Percentiles rank a stretch among this genome's conserved stretches.
phyloP scores from a whole-genome alignment of 75 land plant genomes.

The Pinus albicaulis region DNA sequence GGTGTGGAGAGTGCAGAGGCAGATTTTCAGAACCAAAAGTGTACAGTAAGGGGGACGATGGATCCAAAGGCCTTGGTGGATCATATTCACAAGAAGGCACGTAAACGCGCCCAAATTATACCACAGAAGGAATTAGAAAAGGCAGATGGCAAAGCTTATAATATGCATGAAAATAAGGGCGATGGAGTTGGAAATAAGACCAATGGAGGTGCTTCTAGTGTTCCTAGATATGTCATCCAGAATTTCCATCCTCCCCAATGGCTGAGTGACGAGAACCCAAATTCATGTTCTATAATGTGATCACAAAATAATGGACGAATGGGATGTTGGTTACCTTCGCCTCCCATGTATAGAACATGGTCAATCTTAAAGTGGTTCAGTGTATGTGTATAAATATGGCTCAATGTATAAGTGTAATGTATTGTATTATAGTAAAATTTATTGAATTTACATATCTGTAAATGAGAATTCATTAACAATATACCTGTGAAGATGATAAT shows the following conservation, averaged over 20 bases:
- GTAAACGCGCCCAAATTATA: slow-evolving; percentile 45
- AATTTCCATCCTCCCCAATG: slow-evolving; percentile 66
- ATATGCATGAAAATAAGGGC: not conserved
- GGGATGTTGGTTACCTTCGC: not conserved
- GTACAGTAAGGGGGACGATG: slow-evolving; percentile 57
- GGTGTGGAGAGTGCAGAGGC: slow-evolving; percentile 58
- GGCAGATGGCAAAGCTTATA: not conserved
- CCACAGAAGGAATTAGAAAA: slow-evolving; percentile 28
- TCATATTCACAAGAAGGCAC: slow-evolving; percentile 51
- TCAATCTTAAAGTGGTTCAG: not conserved
- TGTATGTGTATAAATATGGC: no score
- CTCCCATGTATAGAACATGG: not conserved
- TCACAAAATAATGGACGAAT: not conserved
- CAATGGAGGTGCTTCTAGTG: not conserved
- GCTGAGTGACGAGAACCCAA: slow-evolving; percentile 79
- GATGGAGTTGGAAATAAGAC: not conserved
- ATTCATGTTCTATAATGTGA: slow-evolving; percentile 66
- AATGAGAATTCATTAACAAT: no score
- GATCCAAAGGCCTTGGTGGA: slow-evolving; percentile 62
- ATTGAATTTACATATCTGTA: no score
- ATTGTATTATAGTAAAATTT: no score
- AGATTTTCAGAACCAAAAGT: slow-evolving; percentile 52
- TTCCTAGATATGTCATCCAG: slow-evolving; percentile 5
- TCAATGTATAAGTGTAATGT: no score
- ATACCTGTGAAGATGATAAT: no score